Evolutionary conservation across 306 rosid species (phyloP).

Genomic region (Lathyrus aphaca): DNA sequence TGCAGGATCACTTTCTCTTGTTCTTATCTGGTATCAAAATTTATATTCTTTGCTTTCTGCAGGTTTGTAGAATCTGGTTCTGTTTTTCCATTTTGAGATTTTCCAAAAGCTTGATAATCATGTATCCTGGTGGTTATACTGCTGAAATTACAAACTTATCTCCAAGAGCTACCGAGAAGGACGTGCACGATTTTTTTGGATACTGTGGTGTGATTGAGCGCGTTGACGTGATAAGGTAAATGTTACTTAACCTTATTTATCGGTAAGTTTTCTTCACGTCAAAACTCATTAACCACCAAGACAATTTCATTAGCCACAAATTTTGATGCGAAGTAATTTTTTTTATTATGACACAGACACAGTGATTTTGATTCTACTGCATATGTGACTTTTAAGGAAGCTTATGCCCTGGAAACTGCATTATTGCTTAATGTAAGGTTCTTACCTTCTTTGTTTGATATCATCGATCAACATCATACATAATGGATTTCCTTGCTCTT

Average conservation of each 20-base stretch:
- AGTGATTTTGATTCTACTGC: slow-evolving; percentile 65
- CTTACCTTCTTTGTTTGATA: slow-evolving; percentile 28
- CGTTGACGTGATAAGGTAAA: slow-evolving; percentile 78
- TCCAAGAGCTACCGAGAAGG: slow-evolving; percentile 71
- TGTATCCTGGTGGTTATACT: slow-evolving; percentile 73
- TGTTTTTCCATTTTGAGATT: slow-evolving; percentile 32
- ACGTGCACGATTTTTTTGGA: slow-evolving; percentile 68
- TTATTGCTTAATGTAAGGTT: slow-evolving; percentile 73
- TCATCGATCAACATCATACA: slow-evolving; percentile 20
- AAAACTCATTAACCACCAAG: background rate
- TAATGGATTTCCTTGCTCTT: background rate
- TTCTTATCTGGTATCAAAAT: slow-evolving; percentile 18
- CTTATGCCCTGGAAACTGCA: slow-evolving; percentile 90
- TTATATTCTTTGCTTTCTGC: slow-evolving; percentile 39
- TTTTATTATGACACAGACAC: slow-evolving; percentile 54
- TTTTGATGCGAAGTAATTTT: background rate
- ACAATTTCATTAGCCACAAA: background rate
- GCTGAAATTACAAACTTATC: slow-evolving; percentile 82
- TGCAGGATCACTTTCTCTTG: slow-evolving; percentile 21
- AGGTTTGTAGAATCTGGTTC: slow-evolving; percentile 43
- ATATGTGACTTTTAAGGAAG: slow-evolving; percentile 86
- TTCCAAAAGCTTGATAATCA: slow-evolving; percentile 37
- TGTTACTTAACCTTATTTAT: slow-evolving; percentile 34
- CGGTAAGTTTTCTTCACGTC: slow-evolving; percentile 19
- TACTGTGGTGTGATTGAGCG: slow-evolving; percentile 80